Evolutionary conservation across 805 yeast species (phyloP).

Genomic region (Teunomyces kruisii): DNA sequence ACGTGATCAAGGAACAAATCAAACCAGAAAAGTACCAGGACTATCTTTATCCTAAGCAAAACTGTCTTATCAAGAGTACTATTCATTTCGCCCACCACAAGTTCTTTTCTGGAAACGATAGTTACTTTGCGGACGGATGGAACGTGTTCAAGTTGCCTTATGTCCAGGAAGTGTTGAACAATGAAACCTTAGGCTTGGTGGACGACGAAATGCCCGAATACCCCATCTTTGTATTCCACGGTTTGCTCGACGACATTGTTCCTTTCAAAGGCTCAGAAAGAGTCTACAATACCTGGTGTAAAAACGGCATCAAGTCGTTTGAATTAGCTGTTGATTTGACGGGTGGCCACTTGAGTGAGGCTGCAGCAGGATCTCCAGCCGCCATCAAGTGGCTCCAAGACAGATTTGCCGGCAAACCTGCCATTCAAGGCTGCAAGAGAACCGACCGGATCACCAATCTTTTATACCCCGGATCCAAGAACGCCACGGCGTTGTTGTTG

Average conservation of each 20-base stretch:
- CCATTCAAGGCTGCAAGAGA: constrained; percentile 17
- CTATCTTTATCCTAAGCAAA: background rate
- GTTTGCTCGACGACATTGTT: constrained; percentile 10
- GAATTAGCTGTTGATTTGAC: constrained; percentile 7
- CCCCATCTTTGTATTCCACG: constrained; percentile 13
- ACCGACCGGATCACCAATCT: constrained; percentile 48
- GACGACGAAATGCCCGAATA: constrained; percentile 9
- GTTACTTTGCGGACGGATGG: constrained; percentile 15
- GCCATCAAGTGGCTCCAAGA: constrained; percentile 20
- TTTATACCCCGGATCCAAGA: constrained; percentile 40
- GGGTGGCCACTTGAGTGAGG: constrained; percentile 17
- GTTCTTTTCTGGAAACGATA: constrained; percentile 15
- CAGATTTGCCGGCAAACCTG: constrained; percentile 13
- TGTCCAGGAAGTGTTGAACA: constrained; percentile 13
- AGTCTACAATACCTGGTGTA: constrained; percentile 12
- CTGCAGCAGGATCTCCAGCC: constrained; percentile 12
- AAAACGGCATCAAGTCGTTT: constrained; percentile 9
- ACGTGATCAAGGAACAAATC: background rate
- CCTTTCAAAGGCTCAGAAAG: constrained; percentile 8
- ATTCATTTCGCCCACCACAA: constrained; percentile 4
- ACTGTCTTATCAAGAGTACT: constrained; percentile 5
- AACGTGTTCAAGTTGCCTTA: constrained; percentile 14
- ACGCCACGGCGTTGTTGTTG: background rate
- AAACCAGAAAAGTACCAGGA: background rate
- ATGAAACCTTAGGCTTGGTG: constrained; percentile 21